Base-by-base conservation (phyloP, 2,329 filamentous ascomycete genomes). In the Diaporthe sp. region DNA sequence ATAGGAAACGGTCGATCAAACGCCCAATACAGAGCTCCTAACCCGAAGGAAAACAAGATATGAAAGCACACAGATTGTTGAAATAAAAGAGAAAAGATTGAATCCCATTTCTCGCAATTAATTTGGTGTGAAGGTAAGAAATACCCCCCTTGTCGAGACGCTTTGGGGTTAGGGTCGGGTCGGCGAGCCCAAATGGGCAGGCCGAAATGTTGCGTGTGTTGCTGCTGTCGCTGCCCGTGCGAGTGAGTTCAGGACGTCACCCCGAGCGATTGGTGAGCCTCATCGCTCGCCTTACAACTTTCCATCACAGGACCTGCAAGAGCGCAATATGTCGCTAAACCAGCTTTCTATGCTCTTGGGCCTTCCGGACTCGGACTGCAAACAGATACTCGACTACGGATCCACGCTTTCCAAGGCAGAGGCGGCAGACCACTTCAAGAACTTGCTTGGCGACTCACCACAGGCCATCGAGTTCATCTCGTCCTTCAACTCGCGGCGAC, bases 361-460 rank as follows among this genome's bases (percentile, higher is more conserved):
- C 10, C 87, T 98, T 15, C 95, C 97, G 47, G 92, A 97, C 47
- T 92, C 94, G 17, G 95, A 96, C 53, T 87, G 98, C 42, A 91
- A 92, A 80, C 94, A 98, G 81, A 90, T 98, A 56, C 88, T 98
- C 77, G 91, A 94, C 63, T 98, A 98, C 82, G 92, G 94, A 3
- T 87, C 91, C 47, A 93, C 92, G 0, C 88, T 98, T 12, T 92
- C 95, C 27, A 95, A 93, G 80, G 85, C 91, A 69, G 94, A 93
- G 77, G 94, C 94, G 19, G 95, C 92, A 68, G 92, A 95, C 55
- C 95, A 98, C 83, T 93, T 99, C 75, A 93, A 92, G 82, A 95
- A 97, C 80, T 87, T 99, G 70, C 89, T 99, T 0, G 97, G 96
- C 66, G 95, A 97, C 82, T 95, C 94, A 9, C 91, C 95, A 1